Evolutionary conservation across 2,329 filamentous ascomycete genomes (phyloP).

Genomic region (Sarocladium kiliense): DNA sequence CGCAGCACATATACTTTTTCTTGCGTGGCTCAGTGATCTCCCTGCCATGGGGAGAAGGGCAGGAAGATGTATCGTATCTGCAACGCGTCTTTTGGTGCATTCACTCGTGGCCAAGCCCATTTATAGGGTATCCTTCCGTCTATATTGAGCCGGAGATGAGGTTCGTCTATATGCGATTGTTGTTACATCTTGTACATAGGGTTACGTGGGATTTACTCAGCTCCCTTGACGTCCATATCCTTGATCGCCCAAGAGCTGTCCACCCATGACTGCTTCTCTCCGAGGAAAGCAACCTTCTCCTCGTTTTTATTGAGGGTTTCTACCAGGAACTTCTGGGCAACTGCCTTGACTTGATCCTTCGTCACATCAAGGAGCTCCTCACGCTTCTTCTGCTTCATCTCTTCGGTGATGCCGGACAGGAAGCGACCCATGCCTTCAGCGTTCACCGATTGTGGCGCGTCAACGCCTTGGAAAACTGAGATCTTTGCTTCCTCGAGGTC

Average conservation of each 20-base stretch:
- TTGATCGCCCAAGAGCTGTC: constrained; percentile 68
- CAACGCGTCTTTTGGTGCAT: constrained; percentile 39
- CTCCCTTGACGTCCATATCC: constrained; percentile 63
- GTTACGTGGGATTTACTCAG: constrained; percentile 20
- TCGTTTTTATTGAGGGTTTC: constrained; percentile 54
- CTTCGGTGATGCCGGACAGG: constrained; percentile 75
- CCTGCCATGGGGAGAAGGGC: constrained; percentile 43
- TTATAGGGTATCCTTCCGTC: background rate
- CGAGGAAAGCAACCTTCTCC: constrained; percentile 68
- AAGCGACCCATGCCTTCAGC: constrained; percentile 84
- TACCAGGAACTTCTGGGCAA: constrained; percentile 77
- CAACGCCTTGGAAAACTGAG: constrained; percentile 84
- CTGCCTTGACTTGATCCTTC: constrained; percentile 71
- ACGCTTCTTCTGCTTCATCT: constrained; percentile 81
- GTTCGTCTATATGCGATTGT: constrained; percentile 6
- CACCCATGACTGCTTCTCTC: constrained; percentile 77
- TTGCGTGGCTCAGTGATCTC: constrained; percentile 59
- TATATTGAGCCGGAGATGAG: constrained; percentile 6
- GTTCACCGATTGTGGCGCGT: constrained; percentile 83
- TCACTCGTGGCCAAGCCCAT: background rate
- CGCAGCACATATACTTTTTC: constrained; percentile 33
- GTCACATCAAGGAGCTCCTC: constrained; percentile 84
- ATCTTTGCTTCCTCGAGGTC: constrained; percentile 96
- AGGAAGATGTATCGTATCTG: constrained; percentile 62
- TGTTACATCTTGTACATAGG: constrained; percentile 7